Evolutionary conservation across 306 rosid genomes (phyloP).

Genomic region (Corylus americana): DNA sequence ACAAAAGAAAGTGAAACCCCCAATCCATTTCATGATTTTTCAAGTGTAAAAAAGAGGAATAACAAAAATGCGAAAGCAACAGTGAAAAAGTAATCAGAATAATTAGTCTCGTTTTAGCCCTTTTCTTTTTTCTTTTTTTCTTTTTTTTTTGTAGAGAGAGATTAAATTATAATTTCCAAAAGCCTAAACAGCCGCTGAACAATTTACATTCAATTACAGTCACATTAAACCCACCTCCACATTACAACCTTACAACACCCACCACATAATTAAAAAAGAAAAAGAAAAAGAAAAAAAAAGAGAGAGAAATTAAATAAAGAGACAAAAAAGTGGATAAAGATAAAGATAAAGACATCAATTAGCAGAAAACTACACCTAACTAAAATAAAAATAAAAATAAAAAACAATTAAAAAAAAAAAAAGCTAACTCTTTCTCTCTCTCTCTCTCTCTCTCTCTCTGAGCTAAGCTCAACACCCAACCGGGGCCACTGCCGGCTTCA

Average conservation of each 20-base stretch:
- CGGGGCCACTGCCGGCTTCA: slow-evolving; percentile 48
- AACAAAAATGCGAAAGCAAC: neutral
- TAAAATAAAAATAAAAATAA: neutral
- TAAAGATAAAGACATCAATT: slow-evolving; percentile 22
- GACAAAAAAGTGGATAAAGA: neutral
- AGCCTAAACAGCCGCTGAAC: slow-evolving; percentile 37
- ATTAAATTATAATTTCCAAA: neutral
- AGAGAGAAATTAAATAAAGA: neutral
- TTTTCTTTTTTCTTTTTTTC: neutral
- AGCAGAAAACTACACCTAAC: neutral
- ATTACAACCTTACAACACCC: slow-evolving; percentile 12
- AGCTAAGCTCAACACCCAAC: slow-evolving; percentile 40
- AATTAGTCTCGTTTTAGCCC: slow-evolving; percentile 6
- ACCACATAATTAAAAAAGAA: slow-evolving; percentile 18
- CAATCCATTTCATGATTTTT: neutral
- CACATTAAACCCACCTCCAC: slow-evolving; percentile 17
- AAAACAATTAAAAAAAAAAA: no score
- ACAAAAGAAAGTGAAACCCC: neutral
- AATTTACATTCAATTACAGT: slow-evolving; percentile 45
- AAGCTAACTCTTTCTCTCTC: slow-evolving; percentile 2
- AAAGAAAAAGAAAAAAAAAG: neutral
- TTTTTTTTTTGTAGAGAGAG: neutral
- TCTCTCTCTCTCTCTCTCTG: slow-evolving; percentile 15
- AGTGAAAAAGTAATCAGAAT: slow-evolving; percentile 4
- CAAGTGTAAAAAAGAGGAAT: neutral